A percentile compares a stretch with the other conserved stretches of the same genome.
phyloP scores from a whole-genome alignment of 163 green algal genomes.

The Scenedesmus sp. region DNA sequence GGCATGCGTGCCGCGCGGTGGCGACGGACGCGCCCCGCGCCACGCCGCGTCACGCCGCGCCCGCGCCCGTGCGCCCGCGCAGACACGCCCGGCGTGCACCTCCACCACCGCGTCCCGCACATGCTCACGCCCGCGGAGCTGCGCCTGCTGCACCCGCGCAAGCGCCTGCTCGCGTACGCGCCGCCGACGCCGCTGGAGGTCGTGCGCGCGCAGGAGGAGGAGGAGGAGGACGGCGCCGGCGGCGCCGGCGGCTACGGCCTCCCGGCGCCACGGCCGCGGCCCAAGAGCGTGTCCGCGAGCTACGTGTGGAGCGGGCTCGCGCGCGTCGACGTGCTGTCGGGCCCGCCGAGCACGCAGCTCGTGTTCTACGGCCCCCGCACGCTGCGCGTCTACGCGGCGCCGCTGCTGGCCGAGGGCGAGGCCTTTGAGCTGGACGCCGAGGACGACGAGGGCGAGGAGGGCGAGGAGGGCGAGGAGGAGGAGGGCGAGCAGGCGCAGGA shows the following conservation, averaged over 20 bases:
- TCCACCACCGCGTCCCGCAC: slow-evolving; percentile 91
- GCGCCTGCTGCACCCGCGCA: slow-evolving; percentile 75
- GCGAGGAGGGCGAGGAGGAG: background rate
- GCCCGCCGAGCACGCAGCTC: slow-evolving; percentile 59
- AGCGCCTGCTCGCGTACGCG: slow-evolving; percentile 59
- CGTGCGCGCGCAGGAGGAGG: slow-evolving; percentile 4
- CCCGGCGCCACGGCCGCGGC: background rate
- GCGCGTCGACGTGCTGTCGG: slow-evolving; percentile 84
- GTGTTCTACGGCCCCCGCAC: slow-evolving; percentile 78
- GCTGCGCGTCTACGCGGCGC: slow-evolving; percentile 61
- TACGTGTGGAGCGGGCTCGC: slow-evolving; percentile 87
- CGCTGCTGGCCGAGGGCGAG: slow-evolving; percentile 27
- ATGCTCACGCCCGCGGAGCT: slow-evolving; percentile 81
- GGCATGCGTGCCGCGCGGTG: no score
- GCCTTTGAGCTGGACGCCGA: slow-evolving; percentile 14
- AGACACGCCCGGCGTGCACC: slow-evolving; percentile 92
- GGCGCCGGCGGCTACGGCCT: background rate
- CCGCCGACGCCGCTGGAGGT: slow-evolving; percentile 64
- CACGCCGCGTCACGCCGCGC: no score
- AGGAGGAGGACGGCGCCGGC: background rate
- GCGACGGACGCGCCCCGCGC: no score
- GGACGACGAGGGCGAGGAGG: background rate
- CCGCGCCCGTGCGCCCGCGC: no score
- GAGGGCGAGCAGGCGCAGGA: slow-evolving; percentile 22
- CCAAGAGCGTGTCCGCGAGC: background rate